A percentile compares a stretch with the other conserved stretches of the same genome.
These are phyloP conservation scores for Erythrophleum ivorense DNA, from an alignment of 331 rosid species.

Conservation along the genomic window DNA sequence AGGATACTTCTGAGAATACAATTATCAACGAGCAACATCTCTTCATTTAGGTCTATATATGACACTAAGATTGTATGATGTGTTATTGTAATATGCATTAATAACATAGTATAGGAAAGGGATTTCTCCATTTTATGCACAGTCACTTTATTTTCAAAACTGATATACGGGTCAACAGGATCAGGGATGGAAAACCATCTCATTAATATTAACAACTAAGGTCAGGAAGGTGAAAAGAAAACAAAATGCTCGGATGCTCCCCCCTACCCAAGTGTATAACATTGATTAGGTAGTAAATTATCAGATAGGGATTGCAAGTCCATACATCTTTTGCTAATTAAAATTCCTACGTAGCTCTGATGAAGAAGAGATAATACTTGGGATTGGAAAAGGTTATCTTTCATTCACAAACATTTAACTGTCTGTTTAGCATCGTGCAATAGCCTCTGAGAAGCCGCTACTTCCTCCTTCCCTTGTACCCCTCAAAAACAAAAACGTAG, in stretches of 20 bases:
- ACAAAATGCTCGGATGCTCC: neutral
- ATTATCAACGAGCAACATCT: neutral
- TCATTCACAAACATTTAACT: neutral
- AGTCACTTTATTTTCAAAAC: neutral
- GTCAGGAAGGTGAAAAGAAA: constrained; percentile 16
- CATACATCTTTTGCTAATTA: neutral
- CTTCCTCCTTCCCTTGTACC: neutral
- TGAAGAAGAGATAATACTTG: neutral
- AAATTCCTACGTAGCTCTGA: neutral
- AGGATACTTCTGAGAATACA: neutral
- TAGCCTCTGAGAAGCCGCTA: neutral
- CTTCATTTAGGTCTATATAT: no score
- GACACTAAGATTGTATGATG: neutral
- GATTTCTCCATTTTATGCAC: neutral
- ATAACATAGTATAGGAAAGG: neutral
- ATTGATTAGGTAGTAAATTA: constrained; percentile 6
- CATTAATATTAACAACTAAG: neutral
- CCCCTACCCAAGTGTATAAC: neutral
- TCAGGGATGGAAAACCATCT: neutral
- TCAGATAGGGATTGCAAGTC: neutral
- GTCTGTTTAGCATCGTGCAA: neutral
- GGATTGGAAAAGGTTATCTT: neutral
- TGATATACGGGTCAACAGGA: neutral
- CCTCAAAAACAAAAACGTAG: neutral
- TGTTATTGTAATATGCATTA: neutral